Evolutionary conservation across 176 grass and related monocot species (phyloP).

Genomic region (Eremochloa ophiuroides): DNA sequence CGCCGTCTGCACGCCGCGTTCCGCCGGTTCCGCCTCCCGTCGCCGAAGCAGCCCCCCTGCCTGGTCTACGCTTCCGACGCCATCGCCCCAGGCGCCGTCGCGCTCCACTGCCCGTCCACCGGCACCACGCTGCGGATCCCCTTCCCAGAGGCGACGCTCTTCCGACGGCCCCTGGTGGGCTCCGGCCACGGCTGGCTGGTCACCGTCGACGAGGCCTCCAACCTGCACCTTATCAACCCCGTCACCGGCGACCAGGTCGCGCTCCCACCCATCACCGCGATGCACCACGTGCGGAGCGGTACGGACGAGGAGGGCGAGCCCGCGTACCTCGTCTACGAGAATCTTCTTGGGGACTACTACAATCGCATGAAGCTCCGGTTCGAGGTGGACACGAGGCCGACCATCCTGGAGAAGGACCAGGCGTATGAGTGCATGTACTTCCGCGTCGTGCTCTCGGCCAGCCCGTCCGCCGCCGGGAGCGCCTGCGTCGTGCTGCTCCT

Average conservation of each 20-base stretch:
- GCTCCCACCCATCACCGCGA: background rate
- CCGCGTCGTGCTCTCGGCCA: background rate
- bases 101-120: conserved; percentile 4
- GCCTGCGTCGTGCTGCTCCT: background rate
- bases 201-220: background rate
- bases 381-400: no score
- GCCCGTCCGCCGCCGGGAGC: background rate
- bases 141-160: background rate
- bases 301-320: background rate
- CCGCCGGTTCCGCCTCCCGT: background rate
- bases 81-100: background rate
- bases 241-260: conserved; percentile 1
- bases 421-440: background rate
- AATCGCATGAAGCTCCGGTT: background rate
- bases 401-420: background rate
- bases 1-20: background rate
- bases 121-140: background rate
- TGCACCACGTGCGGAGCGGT: background rate
- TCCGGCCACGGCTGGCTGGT: conserved; percentile 25
- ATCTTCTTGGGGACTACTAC: background rate
- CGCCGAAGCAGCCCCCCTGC: background rate
- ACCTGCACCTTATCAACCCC: conserved; percentile 34
- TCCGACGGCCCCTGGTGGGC: background rate
- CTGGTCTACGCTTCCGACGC: background rate
- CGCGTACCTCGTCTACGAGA: background rate